Evolutionary conservation across 257 asterid species (phyloP).

Genomic region (Ajuga chamaepitys): DNA sequence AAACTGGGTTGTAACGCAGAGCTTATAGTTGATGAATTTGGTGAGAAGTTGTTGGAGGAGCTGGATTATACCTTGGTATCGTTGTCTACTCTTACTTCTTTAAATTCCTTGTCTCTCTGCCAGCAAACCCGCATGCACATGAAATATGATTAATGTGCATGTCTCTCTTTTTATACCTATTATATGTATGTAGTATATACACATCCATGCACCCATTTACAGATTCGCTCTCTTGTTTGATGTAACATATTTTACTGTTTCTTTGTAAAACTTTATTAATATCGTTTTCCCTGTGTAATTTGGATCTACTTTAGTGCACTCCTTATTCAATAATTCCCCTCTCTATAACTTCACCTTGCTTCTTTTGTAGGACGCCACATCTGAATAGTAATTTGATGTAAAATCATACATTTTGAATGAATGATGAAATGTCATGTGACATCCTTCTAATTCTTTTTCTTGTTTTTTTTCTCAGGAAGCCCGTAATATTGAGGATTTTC

Average conservation of each 20-base stretch:
- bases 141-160: neutral
- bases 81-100: conserved; percentile 13
- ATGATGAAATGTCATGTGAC: neutral
- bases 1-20: conserved; percentile 96
- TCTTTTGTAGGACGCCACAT: neutral
- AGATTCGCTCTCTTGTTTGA: neutral
- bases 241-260: neutral
- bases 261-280: neutral
- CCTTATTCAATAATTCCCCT: neutral
- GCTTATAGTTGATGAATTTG: conserved; percentile 97
- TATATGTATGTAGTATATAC: neutral
- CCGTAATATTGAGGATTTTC: conserved; percentile 91
- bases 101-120: neutral
- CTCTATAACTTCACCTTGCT: neutral
- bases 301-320: conserved; percentile 3
- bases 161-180: neutral
- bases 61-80: conserved; percentile 91
- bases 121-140: neutral
- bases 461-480: conserved; percentile 61
- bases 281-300: neutral
- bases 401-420: neutral
- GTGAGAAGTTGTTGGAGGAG: conserved; percentile 99
- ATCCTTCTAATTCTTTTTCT: neutral
- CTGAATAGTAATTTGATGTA: neutral
- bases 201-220: neutral